phyloP scores from a whole-genome alignment of 2,329 filamentous ascomycete genomes.

The Epichloe uncinata region DNA sequence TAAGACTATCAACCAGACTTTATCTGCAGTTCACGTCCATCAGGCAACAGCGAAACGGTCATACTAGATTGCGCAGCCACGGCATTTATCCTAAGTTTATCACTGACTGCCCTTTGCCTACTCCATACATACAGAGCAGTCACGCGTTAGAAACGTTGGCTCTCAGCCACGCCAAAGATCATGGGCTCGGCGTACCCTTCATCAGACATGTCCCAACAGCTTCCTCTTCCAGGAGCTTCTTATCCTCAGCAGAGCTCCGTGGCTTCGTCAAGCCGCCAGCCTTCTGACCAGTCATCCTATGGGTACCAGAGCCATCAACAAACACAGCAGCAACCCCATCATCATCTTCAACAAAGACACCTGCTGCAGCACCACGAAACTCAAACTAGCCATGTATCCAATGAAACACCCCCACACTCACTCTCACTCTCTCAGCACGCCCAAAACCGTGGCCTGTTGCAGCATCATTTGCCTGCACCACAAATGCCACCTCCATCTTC shows the following conservation, averaged over 20 bases:
- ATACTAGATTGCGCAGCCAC: neutral
- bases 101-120: no score
- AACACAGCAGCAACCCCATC: constrained; percentile 2
- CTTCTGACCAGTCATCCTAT: constrained; percentile 1
- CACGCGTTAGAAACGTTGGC: neutral
- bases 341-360: constrained; percentile 4
- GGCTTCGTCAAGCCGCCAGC: constrained; percentile 12
- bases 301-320: constrained; percentile 7
- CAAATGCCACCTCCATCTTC: constrained; percentile 8
- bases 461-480: constrained; percentile 8
- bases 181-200: constrained; percentile 21
- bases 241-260: constrained; percentile 13
- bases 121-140: neutral
- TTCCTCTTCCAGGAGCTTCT: constrained; percentile 14
- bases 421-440: constrained; percentile 8
- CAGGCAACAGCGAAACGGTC: neutral
- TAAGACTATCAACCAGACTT: no score
- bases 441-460: constrained; percentile 4
- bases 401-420: constrained; percentile 8
- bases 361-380: constrained; percentile 11
- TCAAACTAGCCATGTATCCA: neutral
- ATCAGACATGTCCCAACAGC: constrained; percentile 18
- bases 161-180: neutral
- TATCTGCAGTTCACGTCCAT: neutral
- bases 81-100: neutral